Evolutionary conservation across 768 basidiomycete species (phyloP), one percentile per base, ranked within the genome.

Genomic region (Phaeolepiota aurea): DNA sequence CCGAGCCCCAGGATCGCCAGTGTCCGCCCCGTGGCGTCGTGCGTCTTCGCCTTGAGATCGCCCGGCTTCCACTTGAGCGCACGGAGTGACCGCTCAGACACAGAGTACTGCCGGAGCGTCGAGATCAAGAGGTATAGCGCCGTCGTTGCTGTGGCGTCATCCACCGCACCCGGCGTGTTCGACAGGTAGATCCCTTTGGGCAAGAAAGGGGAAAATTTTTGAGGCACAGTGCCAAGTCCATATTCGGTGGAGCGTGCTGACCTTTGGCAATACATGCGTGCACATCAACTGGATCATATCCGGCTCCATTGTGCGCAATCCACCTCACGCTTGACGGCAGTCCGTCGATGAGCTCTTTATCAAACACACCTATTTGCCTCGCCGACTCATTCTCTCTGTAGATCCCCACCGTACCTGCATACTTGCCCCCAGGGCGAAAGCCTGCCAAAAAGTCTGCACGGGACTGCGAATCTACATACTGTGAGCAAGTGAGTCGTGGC

Each of bases 261-360:
- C 87, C 86, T 58, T 72, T 72, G 7, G 69, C 74, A 53, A 76
- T 85, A 58, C 82, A 83, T 3, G 82, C 82, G 4, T 62, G 58
- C 12, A 91, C 77, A 53, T 92, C 84, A 48, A 94, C 82, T 45
- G 82, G 79, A 56, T 96, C 90, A 56, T 96, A 96, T 0, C 92
- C 90, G 0, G 92, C 90, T 9, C 91, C 92, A 43, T 92, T 92
- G 58, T 91, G 90, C 1, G 82, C 87, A 54, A 94, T 88, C 82
- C 85, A 91, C 53, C 81, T 80, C 46, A 93, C 71, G 14, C 67
- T 69, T 1, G 68, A 45, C 1, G 88, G 80, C 7, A 96, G 66
- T 0, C 72, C 76, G 37, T 68, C 59, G 48, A 96, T 69, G 48
- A 94, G 68, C 46, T 83, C 84, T 56, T 77, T 74, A 58, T 96